phyloP scores from a whole-genome alignment of 495 filamentous ascomycete genomes.

The Pyrenula aspistea region DNA sequence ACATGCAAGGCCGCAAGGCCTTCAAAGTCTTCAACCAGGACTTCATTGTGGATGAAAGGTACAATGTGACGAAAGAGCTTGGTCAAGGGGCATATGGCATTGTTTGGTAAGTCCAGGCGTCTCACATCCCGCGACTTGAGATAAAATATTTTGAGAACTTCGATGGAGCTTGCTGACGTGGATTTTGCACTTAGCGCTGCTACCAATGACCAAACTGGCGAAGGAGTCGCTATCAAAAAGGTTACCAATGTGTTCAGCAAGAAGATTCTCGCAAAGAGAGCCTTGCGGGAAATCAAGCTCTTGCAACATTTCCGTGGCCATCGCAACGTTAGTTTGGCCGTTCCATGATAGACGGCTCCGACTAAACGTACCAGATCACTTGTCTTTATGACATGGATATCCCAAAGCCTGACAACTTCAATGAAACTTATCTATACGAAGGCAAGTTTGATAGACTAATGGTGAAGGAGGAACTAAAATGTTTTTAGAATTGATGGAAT shows the following conservation, averaged over 20 bases:
- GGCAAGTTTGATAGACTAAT: constrained; percentile 38
- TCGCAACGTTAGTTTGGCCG: constrained; percentile 45
- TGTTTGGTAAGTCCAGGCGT: constrained; percentile 74
- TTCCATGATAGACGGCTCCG: constrained; percentile 11
- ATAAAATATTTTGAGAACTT: no score
- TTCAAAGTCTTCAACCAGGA: constrained; percentile 99
- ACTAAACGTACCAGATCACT: constrained; percentile 59
- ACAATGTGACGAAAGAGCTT: constrained; percentile 96
- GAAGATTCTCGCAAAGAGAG: constrained; percentile 97
- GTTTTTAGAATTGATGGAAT: constrained; percentile 87
- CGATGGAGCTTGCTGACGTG: no score
- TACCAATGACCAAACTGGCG: constrained; percentile 77
- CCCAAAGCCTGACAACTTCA: constrained; percentile 93
- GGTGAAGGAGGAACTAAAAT: constrained; percentile 5
- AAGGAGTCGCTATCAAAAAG: constrained; percentile 99
- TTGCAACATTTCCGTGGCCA: constrained; percentile 94
- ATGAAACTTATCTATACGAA: constrained; percentile 98
- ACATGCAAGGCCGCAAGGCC: constrained; percentile 77
- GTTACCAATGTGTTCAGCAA: constrained; percentile 99
- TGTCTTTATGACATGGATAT: constrained; percentile 99
- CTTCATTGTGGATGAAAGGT: constrained; percentile 95
- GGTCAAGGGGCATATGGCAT: constrained; percentile 98
- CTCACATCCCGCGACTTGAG: no score
- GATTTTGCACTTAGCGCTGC: constrained; percentile 55
- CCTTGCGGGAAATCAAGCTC: constrained; percentile 94